A percentile compares a stretch with the other conserved stretches of the same genome.
Conservation (phyloP, 495 filamentous ascomycete species). For the Penicillium argentinense region DNA sequence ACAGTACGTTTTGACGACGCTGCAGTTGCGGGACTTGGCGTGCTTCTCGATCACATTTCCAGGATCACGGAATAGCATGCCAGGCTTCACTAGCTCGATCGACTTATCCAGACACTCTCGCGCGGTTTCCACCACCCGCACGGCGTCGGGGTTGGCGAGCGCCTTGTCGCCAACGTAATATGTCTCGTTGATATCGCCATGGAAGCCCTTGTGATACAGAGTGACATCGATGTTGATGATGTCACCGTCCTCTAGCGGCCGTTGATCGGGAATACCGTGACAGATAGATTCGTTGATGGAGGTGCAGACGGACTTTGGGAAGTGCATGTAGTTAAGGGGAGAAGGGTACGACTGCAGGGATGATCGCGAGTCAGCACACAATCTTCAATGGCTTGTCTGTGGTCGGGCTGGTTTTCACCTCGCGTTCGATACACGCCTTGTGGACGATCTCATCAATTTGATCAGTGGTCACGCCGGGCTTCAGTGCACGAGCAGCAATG, state of each 20-base stretch:
- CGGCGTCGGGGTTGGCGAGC: constrained; percentile 69
- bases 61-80: constrained; percentile 80
- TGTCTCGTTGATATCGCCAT: constrained; percentile 89
- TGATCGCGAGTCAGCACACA: constrained; percentile 16
- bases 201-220: constrained; percentile 82
- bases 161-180: constrained; percentile 86
- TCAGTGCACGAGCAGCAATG: constrained; percentile 75
- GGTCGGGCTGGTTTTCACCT: constrained; percentile 64
- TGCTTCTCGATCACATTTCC: constrained; percentile 84
- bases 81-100: constrained; percentile 82
- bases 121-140: constrained; percentile 82
- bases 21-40: constrained; percentile 74
- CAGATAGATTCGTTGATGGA: constrained; percentile 96
- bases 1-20: constrained; percentile 85
- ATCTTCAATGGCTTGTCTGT: no score
- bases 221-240: constrained; percentile 90
- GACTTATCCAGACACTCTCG: constrained; percentile 80
- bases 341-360: constrained; percentile 87
- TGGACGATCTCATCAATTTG: constrained; percentile 96
- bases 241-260: constrained; percentile 77
- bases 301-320: constrained; percentile 97
- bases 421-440: constrained; percentile 88
- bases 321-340: constrained; percentile 91
- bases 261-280: constrained; percentile 85
- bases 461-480: constrained; percentile 92